Evolutionary conservation across 768 basidiomycete genomes (phyloP).

Genomic region (Phaeolepiota aurea): DNA sequence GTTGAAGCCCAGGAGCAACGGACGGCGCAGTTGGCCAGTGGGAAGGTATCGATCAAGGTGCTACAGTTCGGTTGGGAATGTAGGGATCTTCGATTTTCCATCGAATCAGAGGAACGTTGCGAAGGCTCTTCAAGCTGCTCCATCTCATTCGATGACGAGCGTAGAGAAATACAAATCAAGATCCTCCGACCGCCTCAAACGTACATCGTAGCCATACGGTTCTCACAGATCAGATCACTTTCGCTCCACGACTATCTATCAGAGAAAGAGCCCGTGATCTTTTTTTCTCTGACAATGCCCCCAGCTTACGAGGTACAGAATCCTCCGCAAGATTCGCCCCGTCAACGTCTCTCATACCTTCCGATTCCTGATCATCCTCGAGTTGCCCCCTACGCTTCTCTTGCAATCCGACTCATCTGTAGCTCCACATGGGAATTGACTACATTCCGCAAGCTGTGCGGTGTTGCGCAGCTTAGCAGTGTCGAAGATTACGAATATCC

Average conservation of each 20-base stretch:
- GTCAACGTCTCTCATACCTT: conserved; percentile 29
- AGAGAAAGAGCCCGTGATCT: conserved; percentile 24
- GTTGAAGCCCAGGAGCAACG: conserved; percentile 24
- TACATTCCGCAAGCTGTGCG: conserved; percentile 29
- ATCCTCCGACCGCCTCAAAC: conserved; percentile 13
- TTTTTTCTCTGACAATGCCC: conserved; percentile 32
- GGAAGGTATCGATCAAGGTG: conserved; percentile 20
- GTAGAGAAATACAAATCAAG: conserved; percentile 37
- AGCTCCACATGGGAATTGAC: conserved; percentile 19
- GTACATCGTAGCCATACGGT: conserved; percentile 33
- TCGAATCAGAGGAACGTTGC: conserved; percentile 43
- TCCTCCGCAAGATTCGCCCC: conserved; percentile 8
- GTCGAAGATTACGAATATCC: conserved; percentile 25
- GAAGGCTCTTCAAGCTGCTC: conserved; percentile 12
- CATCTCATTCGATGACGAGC: conserved; percentile 31
- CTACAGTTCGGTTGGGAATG: conserved; percentile 60
- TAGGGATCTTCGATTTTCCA: conserved; percentile 46
- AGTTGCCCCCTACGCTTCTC: conserved; percentile 44
- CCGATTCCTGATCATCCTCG: conserved; percentile 30
- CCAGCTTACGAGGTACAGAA: conserved; percentile 21
- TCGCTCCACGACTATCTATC: conserved; percentile 23
- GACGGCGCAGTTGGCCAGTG: conserved; percentile 17
- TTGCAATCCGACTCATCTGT: conserved; percentile 44
- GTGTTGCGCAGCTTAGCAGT: conserved; percentile 27
- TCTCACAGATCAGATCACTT: conserved; percentile 25